Evolutionary conservation across 345 rosid species (phyloP).

Genomic region (Eucalyptus caleyi): DNA sequence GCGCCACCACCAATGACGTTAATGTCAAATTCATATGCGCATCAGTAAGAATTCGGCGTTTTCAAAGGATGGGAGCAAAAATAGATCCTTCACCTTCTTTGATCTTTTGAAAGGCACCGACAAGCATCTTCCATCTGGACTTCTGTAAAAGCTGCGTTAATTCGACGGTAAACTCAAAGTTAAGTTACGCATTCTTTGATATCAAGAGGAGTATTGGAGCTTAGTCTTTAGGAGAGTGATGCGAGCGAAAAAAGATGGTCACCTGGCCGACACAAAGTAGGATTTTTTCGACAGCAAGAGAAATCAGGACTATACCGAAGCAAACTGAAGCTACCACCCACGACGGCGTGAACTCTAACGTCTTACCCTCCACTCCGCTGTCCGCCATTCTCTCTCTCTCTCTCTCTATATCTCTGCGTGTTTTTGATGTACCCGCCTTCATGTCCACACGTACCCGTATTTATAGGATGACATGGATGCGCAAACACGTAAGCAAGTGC

Average conservation of each 20-base stretch:
- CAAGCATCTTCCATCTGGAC: slow-evolving; percentile 40
- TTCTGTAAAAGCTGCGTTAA: slow-evolving; percentile 29
- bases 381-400: slow-evolving; percentile 11
- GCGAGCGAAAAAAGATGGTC: neutral
- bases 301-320: slow-evolving; percentile 50
- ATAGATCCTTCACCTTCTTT: slow-evolving; percentile 45
- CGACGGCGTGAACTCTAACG: slow-evolving; percentile 71
- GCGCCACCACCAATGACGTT: neutral
- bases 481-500: neutral
- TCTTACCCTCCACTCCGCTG: slow-evolving; percentile 27
- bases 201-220: neutral
- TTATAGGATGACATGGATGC: no score
- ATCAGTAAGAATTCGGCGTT: neutral
- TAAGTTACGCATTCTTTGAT: no score
- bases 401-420: neutral
- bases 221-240: neutral
- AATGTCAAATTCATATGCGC: neutral
- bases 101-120: slow-evolving; percentile 63
- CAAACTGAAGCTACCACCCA: slow-evolving; percentile 87
- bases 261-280: slow-evolving; percentile 67
- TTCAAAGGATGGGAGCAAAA: neutral
- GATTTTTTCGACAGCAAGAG: slow-evolving; percentile 47
- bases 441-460: no score
- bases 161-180: neutral
- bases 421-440: no score